Base-by-base conservation (phyloP, 1,284 basidiomycete species). In the Hymenochaete sp. region DNA sequence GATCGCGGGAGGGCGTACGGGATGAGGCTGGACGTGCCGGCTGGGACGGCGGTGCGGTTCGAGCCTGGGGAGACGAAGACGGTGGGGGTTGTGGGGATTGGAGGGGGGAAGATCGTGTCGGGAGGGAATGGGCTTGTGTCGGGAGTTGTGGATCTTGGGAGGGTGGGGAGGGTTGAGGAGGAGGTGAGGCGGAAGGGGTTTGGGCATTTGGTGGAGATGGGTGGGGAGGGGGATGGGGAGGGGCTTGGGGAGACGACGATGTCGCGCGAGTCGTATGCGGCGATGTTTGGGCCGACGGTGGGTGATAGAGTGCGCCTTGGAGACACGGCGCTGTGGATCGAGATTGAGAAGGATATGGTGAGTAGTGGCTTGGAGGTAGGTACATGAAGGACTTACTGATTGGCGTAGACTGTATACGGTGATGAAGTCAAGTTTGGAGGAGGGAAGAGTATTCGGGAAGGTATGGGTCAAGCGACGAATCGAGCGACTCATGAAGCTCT, bases 351-450 rank as follows among this genome's bases (percentile, higher is more conserved):
- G 28, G 96, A 98, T 58, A 73, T 75, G 76, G 90, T 77, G 61
- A 60, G 68, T 14, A 21, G 4, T 40, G 37, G 51, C 26, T 16
- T n/a, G 38, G 16, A 14, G 31, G 7, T 45, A 26, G 18, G 14
- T 38, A 14, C 14, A 11, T 19, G 25, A 5, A 25, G 11, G 19
- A 3, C 10, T 50, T 38, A 26, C 7, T 28, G 52, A 39, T 41
- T 45, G 13, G 10, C 18, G 1, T 50, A 86, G 77, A 82, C 88
- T 2, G 66, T 74, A 1, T 92, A 93, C 58, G 91, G 95, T 7
- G 95, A 99, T 55, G 96, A 98, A 67, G 83, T 88, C 67, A 98
- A 98, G 64, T 99, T 99, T 58, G 95, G 95, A 10, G 95, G 95
- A 57, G 87, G 90, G 10, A 97, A 97, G 66, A 79, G 83, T 0